Evolutionary conservation across 1,139 yeast genomes (phyloP), one percentile per base, ranked within the genome.

Genomic region (Blastobotrys arbuscula): DNA sequence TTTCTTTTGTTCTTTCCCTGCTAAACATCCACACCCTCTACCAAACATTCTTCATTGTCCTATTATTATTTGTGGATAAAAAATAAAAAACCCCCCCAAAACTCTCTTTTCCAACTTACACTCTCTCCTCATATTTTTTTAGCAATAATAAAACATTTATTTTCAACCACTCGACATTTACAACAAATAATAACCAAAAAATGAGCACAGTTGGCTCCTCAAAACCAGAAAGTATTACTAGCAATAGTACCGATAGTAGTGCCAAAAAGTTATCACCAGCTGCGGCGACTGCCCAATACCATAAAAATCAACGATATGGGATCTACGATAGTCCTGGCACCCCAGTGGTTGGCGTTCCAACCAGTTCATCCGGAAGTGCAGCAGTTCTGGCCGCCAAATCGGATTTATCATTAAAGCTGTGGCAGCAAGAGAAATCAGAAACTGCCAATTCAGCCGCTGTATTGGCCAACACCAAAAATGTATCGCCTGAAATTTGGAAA

Each of bases 291-390:
- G 61, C 61, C 5, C 49, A 52, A 42, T 87, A 86, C 69, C 83
- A 81, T 58, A 90, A 88, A 55, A 83, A 83, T 60, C 69, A 83
- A 62, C 84, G 78, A 60, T 84, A 82, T 60, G 96, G 96, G 37
- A 74, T 82, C 46, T 87, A 75, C 67, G 76, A 77, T 55, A 74
- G 80, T 49, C 96, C 96, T 2, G 81, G 86, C 12, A 74, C 72
- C 46, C 79, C 81, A 4, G 68, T 77, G 15, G 76, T 85, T 2
- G 96, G 97, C 13, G 92, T 86, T 49, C 76, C 69, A 31, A 59
- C 57, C 26, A 47, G 53, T 23, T 59, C 66, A 26, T 64, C 68
- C 13, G 64, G 61, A 45, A 55, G 62, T 16, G 71, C 72, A 18
- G 75, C 74, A 2, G 53, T 62, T 16, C 56, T 66, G 33, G 75